Base-by-base conservation (phyloP, 1,139 yeast genomes). In the Geotrichum australiense region DNA sequence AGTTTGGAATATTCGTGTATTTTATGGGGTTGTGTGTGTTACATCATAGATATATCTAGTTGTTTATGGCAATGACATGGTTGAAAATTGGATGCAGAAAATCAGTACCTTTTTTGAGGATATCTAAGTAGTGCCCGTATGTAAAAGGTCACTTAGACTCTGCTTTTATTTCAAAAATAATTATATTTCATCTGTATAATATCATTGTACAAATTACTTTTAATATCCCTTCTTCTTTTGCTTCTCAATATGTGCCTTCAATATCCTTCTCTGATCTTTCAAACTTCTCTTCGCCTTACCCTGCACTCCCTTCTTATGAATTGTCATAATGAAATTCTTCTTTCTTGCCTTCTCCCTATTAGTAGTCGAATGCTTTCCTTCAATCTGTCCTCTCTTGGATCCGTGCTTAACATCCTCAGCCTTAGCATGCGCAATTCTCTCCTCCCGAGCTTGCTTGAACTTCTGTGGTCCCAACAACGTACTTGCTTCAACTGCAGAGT, bases 321-420 rank as follows among this genome's bases (percentile, higher is more conserved):
- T 83, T 89, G 84, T 84, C 99, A 91, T 91, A 61, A 93, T 91
- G 61, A 87, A 91, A 67, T 91, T 93, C 95, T 91, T 91, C 87
- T 86, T 86, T 63, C 97, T 76, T 16, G 89, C 94, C 76, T 91
- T 91, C 64, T 93, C 96, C 65, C 78, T 79, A 65, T 91, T 91
- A 12, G 99, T 93, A 15, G 97, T 89, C 33, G 96, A 84, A 58
- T 81, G 95, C 26, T 80, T 74, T 48, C 68, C 70, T 12, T 56
- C 60, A 31, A 54, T 56, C 63, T 87, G 76, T 55, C 95, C 94
- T 67, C 78, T 82, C 60, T 80, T 77, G 14, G 95, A 82, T 24
- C 96, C 96, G 56, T 79, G 89, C 45, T 83, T 95, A 60, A 96
- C 76, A 48, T 80, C 98, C 57, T 87, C 96, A 65, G 87, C 97